Conservation (phyloP, 1,284 basidiomycete species). For the Thecaphora frezii region DNA sequence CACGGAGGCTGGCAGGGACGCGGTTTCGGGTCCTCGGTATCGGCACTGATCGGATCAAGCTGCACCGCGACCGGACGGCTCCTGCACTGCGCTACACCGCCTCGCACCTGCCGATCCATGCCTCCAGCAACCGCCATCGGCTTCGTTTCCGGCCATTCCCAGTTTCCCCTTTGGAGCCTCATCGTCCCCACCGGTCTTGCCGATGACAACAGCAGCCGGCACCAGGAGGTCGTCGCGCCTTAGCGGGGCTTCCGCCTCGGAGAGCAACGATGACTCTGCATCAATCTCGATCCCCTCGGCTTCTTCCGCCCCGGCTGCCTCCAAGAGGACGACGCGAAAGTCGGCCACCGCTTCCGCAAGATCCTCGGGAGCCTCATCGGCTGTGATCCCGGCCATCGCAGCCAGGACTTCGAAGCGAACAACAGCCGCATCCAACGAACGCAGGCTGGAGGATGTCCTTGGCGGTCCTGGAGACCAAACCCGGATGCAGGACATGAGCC, state of each 20-base stretch:
- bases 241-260: slow-evolving; percentile 18
- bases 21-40: too few species aligned
- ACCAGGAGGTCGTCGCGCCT: slow-evolving; percentile 30
- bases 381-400: slow-evolving; percentile 33
- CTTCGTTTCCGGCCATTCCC: neutral
- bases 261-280: slow-evolving; percentile 10
- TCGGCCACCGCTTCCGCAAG: slow-evolving; percentile 14
- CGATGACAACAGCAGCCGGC: slow-evolving; percentile 13
- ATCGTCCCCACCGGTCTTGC: too few species aligned
- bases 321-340: neutral
- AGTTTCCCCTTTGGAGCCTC: neutral
- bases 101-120: neutral
- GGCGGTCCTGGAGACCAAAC: slow-evolving; percentile 23
- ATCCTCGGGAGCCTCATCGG: slow-evolving; percentile 30
- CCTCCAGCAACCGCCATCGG: neutral
- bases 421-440: slow-evolving; percentile 14
- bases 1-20: too few species aligned
- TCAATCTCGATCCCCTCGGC: slow-evolving; percentile 12
- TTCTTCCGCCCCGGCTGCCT: slow-evolving; percentile 10
- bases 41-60: too few species aligned
- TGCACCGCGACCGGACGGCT: too few species aligned
- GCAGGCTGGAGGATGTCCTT: slow-evolving; percentile 27
- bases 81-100: too few species aligned
- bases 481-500: slow-evolving; percentile 21
- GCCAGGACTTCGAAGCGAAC: slow-evolving; percentile 22